A percentile compares a stretch with the other conserved stretches of the same genome.
These are phyloP conservation scores for Fusarium sp. DNA, from an alignment of 2,329 filamentous ascomycete genomes.

Conservation along the genomic window DNA sequence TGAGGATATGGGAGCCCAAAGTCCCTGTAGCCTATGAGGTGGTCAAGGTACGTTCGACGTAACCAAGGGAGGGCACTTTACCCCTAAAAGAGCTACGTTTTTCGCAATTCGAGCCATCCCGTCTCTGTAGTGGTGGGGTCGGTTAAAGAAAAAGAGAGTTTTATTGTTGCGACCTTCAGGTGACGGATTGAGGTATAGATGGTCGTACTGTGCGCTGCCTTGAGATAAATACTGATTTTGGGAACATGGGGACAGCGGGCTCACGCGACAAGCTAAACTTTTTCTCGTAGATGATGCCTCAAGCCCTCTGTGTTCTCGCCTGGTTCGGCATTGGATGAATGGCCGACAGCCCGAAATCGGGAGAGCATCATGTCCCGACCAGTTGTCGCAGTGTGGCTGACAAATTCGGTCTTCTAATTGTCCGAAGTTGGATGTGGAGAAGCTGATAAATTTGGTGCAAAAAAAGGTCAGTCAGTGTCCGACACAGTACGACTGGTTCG, in stretches of 20 bases:
- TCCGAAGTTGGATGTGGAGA: neutral
- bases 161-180: too few species aligned
- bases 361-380: neutral
- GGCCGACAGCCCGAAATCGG: neutral
- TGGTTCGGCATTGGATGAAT: neutral
- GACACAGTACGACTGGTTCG: too few species aligned
- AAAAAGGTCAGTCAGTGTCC: neutral
- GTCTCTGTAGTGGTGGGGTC: accelerated
- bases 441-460: neutral
- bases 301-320: too few species aligned
- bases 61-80: neutral
- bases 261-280: neutral
- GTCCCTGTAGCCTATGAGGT: neutral
- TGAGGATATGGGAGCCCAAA: neutral
- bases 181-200: too few species aligned
- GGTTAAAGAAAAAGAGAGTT: neutral
- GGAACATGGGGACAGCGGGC: too few species aligned
- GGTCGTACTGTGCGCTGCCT: too few species aligned
- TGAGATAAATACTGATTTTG: too few species aligned
- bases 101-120: neutral
- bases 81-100: neutral
- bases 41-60: neutral
- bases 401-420: neutral
- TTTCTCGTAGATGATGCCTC: too few species aligned
- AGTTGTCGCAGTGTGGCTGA: neutral